phyloP scores from a whole-genome alignment of 1,284 basidiomycete genomes.

The Ustilago sp. region DNA sequence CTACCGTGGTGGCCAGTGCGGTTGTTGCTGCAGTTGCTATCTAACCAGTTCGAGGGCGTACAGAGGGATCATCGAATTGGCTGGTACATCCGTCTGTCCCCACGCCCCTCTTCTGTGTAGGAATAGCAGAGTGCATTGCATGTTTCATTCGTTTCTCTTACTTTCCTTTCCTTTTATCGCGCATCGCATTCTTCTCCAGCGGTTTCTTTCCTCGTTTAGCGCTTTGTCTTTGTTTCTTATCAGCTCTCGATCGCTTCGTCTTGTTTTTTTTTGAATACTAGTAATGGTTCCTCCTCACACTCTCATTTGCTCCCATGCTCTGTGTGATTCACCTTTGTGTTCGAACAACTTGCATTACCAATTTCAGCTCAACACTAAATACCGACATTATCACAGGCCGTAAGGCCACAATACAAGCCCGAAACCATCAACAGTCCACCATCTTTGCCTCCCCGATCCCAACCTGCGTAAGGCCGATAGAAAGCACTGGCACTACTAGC shows the following conservation, averaged over 20 bases:
- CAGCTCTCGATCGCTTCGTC: background rate
- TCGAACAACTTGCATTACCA: background rate
- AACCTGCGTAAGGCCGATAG: background rate
- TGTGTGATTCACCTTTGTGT: background rate
- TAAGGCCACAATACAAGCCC: constrained; percentile 21
- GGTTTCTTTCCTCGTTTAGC: background rate
- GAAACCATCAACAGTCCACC: constrained; percentile 36
- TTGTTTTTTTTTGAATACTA: constrained; percentile 1
- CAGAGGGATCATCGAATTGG: constrained; percentile 8
- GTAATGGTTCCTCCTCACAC: constrained; percentile 21
- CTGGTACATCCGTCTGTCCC: constrained; percentile 31
- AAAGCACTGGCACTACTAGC: constrained; percentile 17
- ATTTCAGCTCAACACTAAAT: background rate
- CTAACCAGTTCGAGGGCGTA: background rate
- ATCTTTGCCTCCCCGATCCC: background rate
- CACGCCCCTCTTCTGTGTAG: background rate
- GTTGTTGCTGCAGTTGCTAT: constrained; percentile 29
- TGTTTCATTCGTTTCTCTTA: background rate
- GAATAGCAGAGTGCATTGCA: background rate
- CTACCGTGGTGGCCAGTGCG: constrained; percentile 17
- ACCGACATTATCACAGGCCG: constrained; percentile 25
- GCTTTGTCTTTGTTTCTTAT: background rate
- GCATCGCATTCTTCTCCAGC: background rate
- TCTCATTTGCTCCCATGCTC: background rate
- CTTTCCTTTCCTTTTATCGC: constrained; percentile 3